Conservation (phyloP, 768 basidiomycete species). For the Suillus cothurnatus region DNA sequence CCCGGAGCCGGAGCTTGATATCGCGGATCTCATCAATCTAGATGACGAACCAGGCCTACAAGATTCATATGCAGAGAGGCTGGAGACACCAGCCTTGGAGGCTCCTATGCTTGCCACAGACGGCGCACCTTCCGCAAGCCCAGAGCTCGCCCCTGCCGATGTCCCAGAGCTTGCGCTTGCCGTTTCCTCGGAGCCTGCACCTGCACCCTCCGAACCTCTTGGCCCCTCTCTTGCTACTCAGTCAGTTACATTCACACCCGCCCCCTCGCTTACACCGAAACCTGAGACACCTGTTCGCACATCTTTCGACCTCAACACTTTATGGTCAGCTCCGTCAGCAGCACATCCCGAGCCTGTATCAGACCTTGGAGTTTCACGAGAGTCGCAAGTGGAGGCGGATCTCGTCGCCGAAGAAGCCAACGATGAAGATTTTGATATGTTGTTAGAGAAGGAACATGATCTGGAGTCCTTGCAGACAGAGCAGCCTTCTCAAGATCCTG, state of each 20-base stretch:
- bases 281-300: conserved; percentile 46
- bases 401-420: conserved; percentile 46
- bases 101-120: conserved; percentile 11
- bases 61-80: conserved; percentile 31
- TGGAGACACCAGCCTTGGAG: conserved; percentile 21
- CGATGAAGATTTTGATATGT: conserved; percentile 88
- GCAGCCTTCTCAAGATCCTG: conserved; percentile 41
- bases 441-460: conserved; percentile 63
- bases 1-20: conserved; percentile 66
- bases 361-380: conserved; percentile 20
- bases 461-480: conserved; percentile 25
- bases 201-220: conserved; percentile 46
- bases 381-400: conserved; percentile 46
- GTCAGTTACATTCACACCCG: conserved; percentile 28
- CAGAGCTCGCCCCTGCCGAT: conserved; percentile 23
- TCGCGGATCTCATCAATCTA: conserved; percentile 77
- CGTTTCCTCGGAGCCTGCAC: conserved; percentile 18
- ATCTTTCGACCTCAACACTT: conserved; percentile 71
- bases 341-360: conserved; percentile 30
- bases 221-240: conserved; percentile 25
- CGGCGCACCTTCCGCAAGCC: conserved; percentile 15
- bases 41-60: conserved; percentile 57
- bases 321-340: conserved; percentile 63
- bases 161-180: conserved; percentile 25
- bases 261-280: conserved; percentile 31